Evolutionary conservation across 805 yeast genomes (phyloP), one percentile per base, ranked within the genome.

Genomic region (Tetrapisispora iriomotensis): DNA sequence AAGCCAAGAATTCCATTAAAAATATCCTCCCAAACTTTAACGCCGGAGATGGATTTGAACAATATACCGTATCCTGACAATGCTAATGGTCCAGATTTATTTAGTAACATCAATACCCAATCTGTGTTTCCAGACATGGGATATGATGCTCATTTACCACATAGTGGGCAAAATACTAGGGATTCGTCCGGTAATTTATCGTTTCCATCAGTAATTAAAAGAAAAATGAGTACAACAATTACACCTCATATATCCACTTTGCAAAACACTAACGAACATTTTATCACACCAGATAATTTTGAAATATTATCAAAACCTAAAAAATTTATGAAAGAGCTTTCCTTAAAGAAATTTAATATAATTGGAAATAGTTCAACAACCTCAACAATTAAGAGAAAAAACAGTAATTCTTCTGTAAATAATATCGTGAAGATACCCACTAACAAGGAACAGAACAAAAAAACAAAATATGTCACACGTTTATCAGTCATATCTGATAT

Each of bases 1-100:
- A 40, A 9, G 49, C 55, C 44, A 37, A 50, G 43, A 24, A 44
- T 60, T 3, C 50, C 54, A 5, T 34, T 56, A 37, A 61, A 61
- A 39, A 46, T 50, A 34, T 60, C 64, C 2, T 49, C 60, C 2
- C 64, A 59, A 38, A 61, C 65, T 0, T 31, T 61, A 17, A 58
- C 60, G 1, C 58, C 64, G 13, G 53, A 50, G 20, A 43, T 51
- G 45, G 62, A 54, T 14, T 36, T 45, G 13, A 10, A 15, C 13
- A 21, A 25, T 14, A 21, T 26, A 13, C 8, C 3, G 8, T 27
- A 12, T 4, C 29, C 29, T 17, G 25, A 24, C n/a, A 6, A 28
- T 21, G 12, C 7, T 8, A 13, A n/a, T 27, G 14, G 20, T n/a
- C 10, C 8, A 10, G 14, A 20, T 4, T 6, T 9, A 3, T 8